Evolutionary conservation across 495 filamentous ascomycete species (phyloP), one percentile per base, ranked within the genome.

Genomic region (Rhypophila decipiens): DNA sequence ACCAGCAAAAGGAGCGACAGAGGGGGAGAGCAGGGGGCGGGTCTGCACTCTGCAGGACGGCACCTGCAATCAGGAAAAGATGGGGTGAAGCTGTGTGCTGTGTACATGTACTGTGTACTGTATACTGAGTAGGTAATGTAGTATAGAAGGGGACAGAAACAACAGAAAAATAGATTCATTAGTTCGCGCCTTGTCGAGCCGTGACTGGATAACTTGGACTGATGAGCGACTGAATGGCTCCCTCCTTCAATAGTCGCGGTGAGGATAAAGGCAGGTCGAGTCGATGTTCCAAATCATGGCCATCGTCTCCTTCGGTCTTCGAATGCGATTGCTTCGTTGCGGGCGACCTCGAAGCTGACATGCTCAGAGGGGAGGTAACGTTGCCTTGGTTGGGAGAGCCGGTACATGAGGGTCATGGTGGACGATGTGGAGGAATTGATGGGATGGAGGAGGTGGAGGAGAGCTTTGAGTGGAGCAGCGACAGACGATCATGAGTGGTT

Each of bases 321-420:
- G 7, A 31, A 13, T 7, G 7, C 27, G 27, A 31, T 31, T 31
- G 27, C 27, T 31, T 31, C 27, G 27, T n/a, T 40, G 46, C 33
- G 33, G 44, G 18, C 44, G n/a, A n/a, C n/a, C n/a, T n/a, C n/a
- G n/a, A n/a, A n/a, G 33, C 24, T 36, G 29, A 24, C 7, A 31
- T 20, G n/a, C n/a, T n/a, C n/a, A n/a, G n/a, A 47, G 40, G 43
- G 40, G 42, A 55, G 24, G 56, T 55, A 58, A 58, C 56, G 56
- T 58, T 58, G 56, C 55, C 44, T 56, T 54, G 46, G 39, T 46
- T 15, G 43, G 27, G 50, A 44, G 20, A 24, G 24, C 29, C n/a
- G n/a, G n/a, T n/a, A n/a, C 39, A 24, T n/a, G 17, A n/a, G 29
- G 34, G 13, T 34, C 35, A 34, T 36, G 41, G 27, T 50, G 41